These are phyloP conservation scores for Mitragyna speciosa DNA, from an alignment of 257 asterid genomes.

Conservation along the genomic window DNA sequence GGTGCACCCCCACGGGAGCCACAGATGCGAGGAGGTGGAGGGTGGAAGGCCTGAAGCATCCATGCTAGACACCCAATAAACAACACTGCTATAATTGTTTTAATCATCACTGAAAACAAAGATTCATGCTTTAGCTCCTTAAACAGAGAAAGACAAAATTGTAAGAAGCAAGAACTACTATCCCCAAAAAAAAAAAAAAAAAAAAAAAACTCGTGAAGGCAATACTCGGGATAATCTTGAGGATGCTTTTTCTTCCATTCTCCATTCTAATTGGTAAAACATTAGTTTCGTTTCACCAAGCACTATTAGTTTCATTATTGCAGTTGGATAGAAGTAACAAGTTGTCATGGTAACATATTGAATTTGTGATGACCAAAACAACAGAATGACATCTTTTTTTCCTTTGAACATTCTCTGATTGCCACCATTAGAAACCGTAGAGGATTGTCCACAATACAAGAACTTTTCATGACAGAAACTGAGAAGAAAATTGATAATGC, in stretches of 20 bases:
- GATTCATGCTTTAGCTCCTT: neutral
- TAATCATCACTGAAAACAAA: conserved; percentile 48
- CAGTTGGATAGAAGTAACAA: neutral
- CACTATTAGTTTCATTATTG: neutral
- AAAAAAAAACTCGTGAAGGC: neutral
- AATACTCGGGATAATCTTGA: neutral
- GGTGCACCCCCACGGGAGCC: conserved; percentile 62
- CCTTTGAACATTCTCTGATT: neutral
- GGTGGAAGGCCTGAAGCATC: conserved; percentile 48
- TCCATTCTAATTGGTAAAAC: too few species aligned
- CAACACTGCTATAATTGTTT: conserved; percentile 44
- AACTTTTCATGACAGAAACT: neutral
- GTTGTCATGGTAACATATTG: neutral
- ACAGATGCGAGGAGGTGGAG: conserved; percentile 67
- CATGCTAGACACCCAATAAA: conserved; percentile 55
- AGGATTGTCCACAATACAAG: neutral
- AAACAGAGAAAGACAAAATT: neutral
- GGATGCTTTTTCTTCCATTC: neutral
- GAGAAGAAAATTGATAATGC: neutral
- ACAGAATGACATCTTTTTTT: neutral
- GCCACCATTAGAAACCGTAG: neutral
- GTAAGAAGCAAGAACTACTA: neutral
- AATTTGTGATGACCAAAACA: neutral
- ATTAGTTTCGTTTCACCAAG: neutral
- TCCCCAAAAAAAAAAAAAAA: neutral